Base-by-base conservation (phyloP, 73 alveolate species). In the Paramecium caudatum region DNA sequence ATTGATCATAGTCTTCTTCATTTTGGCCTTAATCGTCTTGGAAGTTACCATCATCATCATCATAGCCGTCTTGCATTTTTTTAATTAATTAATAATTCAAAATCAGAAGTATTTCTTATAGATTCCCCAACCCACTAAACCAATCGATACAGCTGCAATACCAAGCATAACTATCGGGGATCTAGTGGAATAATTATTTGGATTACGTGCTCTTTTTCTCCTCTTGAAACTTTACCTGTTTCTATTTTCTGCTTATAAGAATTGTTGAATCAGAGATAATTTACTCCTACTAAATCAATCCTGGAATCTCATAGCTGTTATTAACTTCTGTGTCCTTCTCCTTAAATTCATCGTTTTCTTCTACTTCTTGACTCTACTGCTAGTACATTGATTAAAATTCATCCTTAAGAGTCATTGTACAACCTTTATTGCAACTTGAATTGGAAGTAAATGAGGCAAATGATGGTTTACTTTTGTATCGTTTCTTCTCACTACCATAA, bases 1-100 rank as follows among this genome's bases (percentile, higher is more conserved):
- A 74, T 74, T 74, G 43, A 74, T 74, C 88, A 74, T 74, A 74
- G 17, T 65, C 83, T 15, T 65, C 83, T 74, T 74, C 88, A 43
- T 74, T 45, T 23, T 55, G n/a, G 12, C 30, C 80, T 23, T 74
- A 74, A 45, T 74, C 88, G 12, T 74, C 62, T 43, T 74, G 32
- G 47, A 27, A 74, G 43, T 74, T 36, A 17, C 68, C 62, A 74
- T 74, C 88, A 10, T 74, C 88, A 39, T 43, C 88, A 3, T 74
- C 88, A 21, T 74, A 74, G 13, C 47, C 88, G 6, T 74, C 88
- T 21, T 74, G 5, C 88, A 74, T 74, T 3, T 55, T 55, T 55
- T n/a, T n/a, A n/a, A n/a, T n/a, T n/a, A n/a, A n/a, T n/a, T n/a
- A n/a, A n/a, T n/a, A n/a, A n/a, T n/a, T n/a, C n/a, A n/a, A n/a